A percentile compares a stretch with the other conserved stretches of the same genome.
Evolutionary conservation across 768 basidiomycete genomes (phyloP).

Genomic region (Podaxis rugospora): DNA sequence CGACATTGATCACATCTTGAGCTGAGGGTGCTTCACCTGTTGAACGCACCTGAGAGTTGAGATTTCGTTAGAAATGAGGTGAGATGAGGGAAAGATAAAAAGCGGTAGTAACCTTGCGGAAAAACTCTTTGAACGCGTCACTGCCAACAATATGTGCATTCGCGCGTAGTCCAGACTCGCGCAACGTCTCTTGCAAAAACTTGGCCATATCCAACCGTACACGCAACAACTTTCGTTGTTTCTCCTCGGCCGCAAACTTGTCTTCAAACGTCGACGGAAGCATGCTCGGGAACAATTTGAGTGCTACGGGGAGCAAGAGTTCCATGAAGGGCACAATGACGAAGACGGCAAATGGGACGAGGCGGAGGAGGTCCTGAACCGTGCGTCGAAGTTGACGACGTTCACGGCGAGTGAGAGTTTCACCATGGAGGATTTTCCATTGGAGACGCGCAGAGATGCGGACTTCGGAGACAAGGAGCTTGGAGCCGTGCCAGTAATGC

Average conservation of each 20-base stretch:
- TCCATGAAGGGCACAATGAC: slow-evolving; percentile 99
- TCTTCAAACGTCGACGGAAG: slow-evolving; percentile 98
- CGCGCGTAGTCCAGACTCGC: slow-evolving; percentile 90
- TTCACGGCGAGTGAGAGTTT: slow-evolving; percentile 87
- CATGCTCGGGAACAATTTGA: slow-evolving; percentile 99
- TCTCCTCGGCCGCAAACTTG: slow-evolving; percentile 95
- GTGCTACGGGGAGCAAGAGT: slow-evolving; percentile 87
- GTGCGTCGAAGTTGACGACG: slow-evolving; percentile 91
- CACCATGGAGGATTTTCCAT: slow-evolving; percentile 91
- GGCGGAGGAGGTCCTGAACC: slow-evolving; percentile 86
- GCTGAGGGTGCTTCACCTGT: slow-evolving; percentile 93
- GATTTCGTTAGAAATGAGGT: neutral
- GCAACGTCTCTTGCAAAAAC: slow-evolving; percentile 95
- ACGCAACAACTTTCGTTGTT: slow-evolving; percentile 90
- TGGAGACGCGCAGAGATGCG: slow-evolving; percentile 84
- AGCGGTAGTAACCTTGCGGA: slow-evolving; percentile 71
- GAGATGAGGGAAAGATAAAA: neutral
- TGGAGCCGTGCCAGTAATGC: slow-evolving; percentile 97
- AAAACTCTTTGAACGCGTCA: slow-evolving; percentile 98
- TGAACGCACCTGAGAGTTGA: slow-evolving; percentile 63
- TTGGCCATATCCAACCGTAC: slow-evolving; percentile 98
- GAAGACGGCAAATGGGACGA: slow-evolving; percentile 95
- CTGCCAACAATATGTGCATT: slow-evolving; percentile 90
- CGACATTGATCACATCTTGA: slow-evolving; percentile 87
- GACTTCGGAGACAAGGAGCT: slow-evolving; percentile 91